These are phyloP conservation scores for Pichia sp. DNA, from an alignment of 1,139 yeast genomes.

Conservation along the genomic window DNA sequence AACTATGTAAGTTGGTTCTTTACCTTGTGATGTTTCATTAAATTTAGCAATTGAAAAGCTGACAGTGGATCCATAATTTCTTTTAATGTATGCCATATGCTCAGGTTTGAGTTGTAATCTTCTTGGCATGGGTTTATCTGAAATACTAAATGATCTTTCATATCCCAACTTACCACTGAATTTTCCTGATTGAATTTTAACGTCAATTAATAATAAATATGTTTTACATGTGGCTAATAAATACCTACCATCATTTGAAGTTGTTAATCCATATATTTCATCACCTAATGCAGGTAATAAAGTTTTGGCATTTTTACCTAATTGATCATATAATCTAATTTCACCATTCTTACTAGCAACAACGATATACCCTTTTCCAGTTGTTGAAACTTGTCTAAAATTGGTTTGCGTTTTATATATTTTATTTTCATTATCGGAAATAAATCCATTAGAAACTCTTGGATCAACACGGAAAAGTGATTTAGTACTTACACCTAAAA, in stretches of 20 bases:
- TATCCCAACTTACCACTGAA: conserved; percentile 62
- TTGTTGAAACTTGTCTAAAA: conserved; percentile 63
- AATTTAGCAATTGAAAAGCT: conserved; percentile 69
- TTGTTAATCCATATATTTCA: conserved; percentile 57
- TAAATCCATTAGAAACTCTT: conserved; percentile 49
- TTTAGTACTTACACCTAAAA: conserved; percentile 62
- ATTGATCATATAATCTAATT: conserved; percentile 60
- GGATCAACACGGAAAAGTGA: conserved; percentile 76
- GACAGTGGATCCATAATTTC: conserved; percentile 45
- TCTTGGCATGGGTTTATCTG: conserved; percentile 63
- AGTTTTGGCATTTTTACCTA: conserved; percentile 74
- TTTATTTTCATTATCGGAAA: conserved; percentile 50
- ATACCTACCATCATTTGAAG: conserved; percentile 78
- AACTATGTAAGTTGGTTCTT: conserved; percentile 60
- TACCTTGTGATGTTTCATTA: conserved; percentile 43
- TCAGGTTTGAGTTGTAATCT: conserved; percentile 65
- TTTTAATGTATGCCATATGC: conserved; percentile 59
- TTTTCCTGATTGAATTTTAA: conserved; percentile 54
- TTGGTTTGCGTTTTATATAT: conserved; percentile 48
- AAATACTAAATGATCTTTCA: conserved; percentile 55
- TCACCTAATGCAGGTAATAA: conserved; percentile 80
- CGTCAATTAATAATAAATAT: conserved; percentile 64
- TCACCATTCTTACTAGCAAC: conserved; percentile 74
- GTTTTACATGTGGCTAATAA: conserved; percentile 71
- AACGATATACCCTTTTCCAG: conserved; percentile 68